Conservation (phyloP, 2,329 filamentous ascomycete species). For the Microdochium trichocladiopsis region DNA sequence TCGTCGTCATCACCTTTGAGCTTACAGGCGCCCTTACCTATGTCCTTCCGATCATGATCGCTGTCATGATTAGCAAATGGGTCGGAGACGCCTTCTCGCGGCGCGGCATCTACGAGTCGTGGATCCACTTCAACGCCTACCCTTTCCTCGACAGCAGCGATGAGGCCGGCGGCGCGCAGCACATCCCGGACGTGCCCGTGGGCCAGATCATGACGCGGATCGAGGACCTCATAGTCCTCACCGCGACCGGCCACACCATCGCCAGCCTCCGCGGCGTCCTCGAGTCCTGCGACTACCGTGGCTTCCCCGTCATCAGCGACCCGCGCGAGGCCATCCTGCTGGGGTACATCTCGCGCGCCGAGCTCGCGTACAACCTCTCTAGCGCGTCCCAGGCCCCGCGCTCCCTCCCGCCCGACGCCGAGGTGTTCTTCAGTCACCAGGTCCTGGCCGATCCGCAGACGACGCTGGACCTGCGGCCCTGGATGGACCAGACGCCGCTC, state of each 20-base stretch:
- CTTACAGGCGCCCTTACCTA: constrained; percentile 93
- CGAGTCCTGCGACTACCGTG: constrained; percentile 69
- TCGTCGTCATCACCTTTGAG: constrained; percentile 99
- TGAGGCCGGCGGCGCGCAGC: constrained; percentile 40
- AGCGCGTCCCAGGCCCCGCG: constrained; percentile 49
- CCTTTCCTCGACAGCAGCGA: constrained; percentile 92
- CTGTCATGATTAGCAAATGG: constrained; percentile 98
- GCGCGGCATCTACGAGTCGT: constrained; percentile 91
- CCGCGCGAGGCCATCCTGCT: constrained; percentile 71
- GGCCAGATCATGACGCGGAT: constrained; percentile 85
- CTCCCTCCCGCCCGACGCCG: constrained; percentile 60
- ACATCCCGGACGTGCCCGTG: constrained; percentile 75
- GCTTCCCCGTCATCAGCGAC: constrained; percentile 85
- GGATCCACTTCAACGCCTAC: constrained; percentile 95
- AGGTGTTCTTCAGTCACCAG: constrained; percentile 79
- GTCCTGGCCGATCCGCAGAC: constrained; percentile 69
- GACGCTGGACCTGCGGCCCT: constrained; percentile 83
- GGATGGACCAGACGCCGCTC: constrained; percentile 98
- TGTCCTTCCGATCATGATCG: constrained; percentile 97
- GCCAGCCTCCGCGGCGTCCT: constrained; percentile 66
- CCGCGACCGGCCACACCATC: constrained; percentile 83
- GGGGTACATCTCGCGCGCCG: constrained; percentile 89
- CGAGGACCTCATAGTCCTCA: constrained; percentile 83
- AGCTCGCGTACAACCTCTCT: constrained; percentile 75
- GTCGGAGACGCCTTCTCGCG: constrained; percentile 92